A percentile compares a stretch with the other conserved stretches of the same genome.
These are phyloP conservation scores for Delitschia confertaspora DNA, from an alignment of 495 filamentous ascomycete species.

Conservation along the genomic window DNA sequence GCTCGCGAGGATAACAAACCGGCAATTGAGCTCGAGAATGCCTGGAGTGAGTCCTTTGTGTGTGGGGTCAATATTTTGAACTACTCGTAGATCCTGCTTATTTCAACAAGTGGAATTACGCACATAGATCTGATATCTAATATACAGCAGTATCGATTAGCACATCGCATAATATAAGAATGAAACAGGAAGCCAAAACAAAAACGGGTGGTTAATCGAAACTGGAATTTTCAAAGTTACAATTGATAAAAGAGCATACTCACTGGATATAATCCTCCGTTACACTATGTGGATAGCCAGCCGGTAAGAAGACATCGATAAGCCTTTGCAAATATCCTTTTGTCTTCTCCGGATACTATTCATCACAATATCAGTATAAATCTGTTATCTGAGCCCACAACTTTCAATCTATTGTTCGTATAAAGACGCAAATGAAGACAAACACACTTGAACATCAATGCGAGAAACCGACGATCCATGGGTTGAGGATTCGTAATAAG, in stretches of 20 bases:
- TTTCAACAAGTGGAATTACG: constrained; percentile 6
- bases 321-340: constrained; percentile 37
- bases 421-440: too few relatives aligned
- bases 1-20: constrained; percentile 80
- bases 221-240: constrained; percentile 14
- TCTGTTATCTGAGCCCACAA: too few relatives aligned
- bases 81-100: background rate
- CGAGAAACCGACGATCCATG: too few relatives aligned
- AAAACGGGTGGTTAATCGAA: constrained; percentile 12
- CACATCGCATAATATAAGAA: too few relatives aligned
- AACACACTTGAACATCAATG: too few relatives aligned
- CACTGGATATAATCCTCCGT: constrained; percentile 80
- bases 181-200: too few relatives aligned
- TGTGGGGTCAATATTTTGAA: constrained; percentile 11
- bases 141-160: background rate
- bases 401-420: too few relatives aligned
- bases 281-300: constrained; percentile 86
- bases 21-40: constrained; percentile 89
- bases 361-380: too few relatives aligned
- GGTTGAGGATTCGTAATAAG: constrained; percentile 36
- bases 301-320: constrained; percentile 77
- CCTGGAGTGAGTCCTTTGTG: constrained; percentile 80
- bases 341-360: constrained; percentile 23
- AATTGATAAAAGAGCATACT: constrained; percentile 33
- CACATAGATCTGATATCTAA: constrained; percentile 66